These are phyloP conservation scores for Mollisia scopiformis DNA, from an alignment of 2,329 filamentous ascomycete genomes.

Conservation along the genomic window DNA sequence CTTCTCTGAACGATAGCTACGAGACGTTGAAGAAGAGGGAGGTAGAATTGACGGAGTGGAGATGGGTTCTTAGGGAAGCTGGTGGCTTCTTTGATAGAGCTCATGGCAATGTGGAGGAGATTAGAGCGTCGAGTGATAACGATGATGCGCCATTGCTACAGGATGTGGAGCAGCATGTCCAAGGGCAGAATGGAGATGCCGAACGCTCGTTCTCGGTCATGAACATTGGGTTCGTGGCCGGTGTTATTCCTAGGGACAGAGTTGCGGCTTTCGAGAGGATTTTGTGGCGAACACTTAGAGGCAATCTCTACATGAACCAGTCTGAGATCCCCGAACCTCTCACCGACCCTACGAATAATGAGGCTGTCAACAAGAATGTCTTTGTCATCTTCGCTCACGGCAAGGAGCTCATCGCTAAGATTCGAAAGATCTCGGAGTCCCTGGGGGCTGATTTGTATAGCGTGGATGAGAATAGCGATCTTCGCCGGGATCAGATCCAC, in stretches of 20 bases:
- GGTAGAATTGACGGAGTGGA: slow-evolving; percentile 96
- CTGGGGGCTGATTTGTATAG: slow-evolving; percentile 95
- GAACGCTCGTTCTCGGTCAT: slow-evolving; percentile 93
- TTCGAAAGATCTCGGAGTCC: slow-evolving; percentile 97
- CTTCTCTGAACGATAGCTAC: slow-evolving; percentile 95
- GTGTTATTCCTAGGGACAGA: slow-evolving; percentile 90
- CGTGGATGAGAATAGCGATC: slow-evolving; percentile 95
- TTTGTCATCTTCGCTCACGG: slow-evolving; percentile 99
- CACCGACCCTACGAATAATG: slow-evolving; percentile 89
- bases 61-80: slow-evolving; percentile 95
- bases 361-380: slow-evolving; percentile 93
- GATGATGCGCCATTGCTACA: slow-evolving; percentile 91
- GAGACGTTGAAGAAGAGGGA: slow-evolving; percentile 98
- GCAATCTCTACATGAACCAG: slow-evolving; percentile 99
- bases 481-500: slow-evolving; percentile 93
- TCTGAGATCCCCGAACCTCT: slow-evolving; percentile 95
- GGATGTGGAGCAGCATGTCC: slow-evolving; percentile 84
- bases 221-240: slow-evolving; percentile 98
- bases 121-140: slow-evolving; percentile 82
- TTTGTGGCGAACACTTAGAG: slow-evolving; percentile 93
- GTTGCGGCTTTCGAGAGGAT: slow-evolving; percentile 97
- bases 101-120: slow-evolving; percentile 95
- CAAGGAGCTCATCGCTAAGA: slow-evolving; percentile 98
- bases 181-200: slow-evolving; percentile 61
- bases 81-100: slow-evolving; percentile 97